Conservation (phyloP, 108 stramenopile species). For the Conticribra weissflogii region DNA sequence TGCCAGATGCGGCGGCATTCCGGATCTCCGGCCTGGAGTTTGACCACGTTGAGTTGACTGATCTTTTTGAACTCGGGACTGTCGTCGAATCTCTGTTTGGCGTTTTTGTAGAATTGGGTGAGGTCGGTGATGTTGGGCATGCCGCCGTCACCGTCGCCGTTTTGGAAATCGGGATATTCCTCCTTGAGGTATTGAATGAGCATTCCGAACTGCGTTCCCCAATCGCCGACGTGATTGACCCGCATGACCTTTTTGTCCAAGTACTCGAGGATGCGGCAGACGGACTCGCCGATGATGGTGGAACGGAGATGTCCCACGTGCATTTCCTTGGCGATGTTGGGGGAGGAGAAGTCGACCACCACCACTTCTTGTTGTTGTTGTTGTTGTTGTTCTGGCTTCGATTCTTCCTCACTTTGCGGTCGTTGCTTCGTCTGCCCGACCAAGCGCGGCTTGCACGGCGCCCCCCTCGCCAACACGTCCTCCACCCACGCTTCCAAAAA, state of each 20-base stretch:
- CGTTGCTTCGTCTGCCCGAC: too few relatives aligned
- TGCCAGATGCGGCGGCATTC: conserved; percentile 93
- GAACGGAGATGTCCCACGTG: conserved; percentile 99
- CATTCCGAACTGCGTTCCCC: conserved; percentile 99
- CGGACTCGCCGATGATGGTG: conserved; percentile 98
- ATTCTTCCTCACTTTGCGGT: too few relatives aligned
- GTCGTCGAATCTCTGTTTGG: conserved; percentile 94
- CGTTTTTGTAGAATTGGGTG: conserved; percentile 97
- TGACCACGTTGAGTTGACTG: conserved; percentile 93
- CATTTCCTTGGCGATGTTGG: conserved; percentile 99
- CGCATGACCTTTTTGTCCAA: conserved; percentile 87
- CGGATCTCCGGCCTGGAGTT: conserved; percentile 94
- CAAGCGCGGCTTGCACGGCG: conserved; percentile 46
- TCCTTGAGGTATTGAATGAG: conserved; percentile 98
- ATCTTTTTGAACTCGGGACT: conserved; percentile 94
- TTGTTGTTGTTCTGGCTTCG: too few relatives aligned
- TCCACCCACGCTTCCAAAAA: conserved; percentile 69
- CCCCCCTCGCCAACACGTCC: conserved; percentile 38
- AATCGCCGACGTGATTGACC: conserved; percentile 99
- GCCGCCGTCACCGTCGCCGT: too few relatives aligned
- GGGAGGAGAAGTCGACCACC: conserved; percentile 97
- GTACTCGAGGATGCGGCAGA: conserved; percentile 96
- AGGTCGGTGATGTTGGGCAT: conserved; percentile 93
- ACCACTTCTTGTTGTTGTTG: conserved; percentile 51
- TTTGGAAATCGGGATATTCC: conserved; percentile 87